phyloP scores from a whole-genome alignment of 768 basidiomycete genomes.

The Cantharellus cinnabarinus region DNA sequence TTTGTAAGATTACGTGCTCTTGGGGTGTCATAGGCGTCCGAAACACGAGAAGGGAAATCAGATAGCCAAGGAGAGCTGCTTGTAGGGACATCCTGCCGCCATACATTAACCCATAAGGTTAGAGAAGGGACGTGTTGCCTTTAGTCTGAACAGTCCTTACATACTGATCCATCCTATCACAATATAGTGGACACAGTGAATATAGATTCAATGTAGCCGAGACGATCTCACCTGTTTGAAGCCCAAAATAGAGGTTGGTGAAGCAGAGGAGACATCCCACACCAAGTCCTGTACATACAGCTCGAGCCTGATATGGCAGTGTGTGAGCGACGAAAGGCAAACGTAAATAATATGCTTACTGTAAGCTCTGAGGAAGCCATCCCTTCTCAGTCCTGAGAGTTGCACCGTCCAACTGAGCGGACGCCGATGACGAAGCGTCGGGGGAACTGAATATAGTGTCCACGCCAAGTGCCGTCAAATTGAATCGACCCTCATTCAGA shows the following conservation, averaged over 20 bases:
- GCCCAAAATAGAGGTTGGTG: slow-evolving; percentile 75
- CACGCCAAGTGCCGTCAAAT: too few relatives aligned
- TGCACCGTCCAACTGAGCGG: too few relatives aligned
- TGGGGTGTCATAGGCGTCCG: slow-evolving; percentile 55
- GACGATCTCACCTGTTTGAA: slow-evolving; percentile 42
- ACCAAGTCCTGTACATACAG: too few relatives aligned
- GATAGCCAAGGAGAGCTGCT: slow-evolving; percentile 80
- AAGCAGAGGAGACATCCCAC: slow-evolving; percentile 67
- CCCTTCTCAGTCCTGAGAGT: too few relatives aligned
- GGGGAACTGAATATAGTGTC: too few relatives aligned
- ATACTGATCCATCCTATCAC: slow-evolving; percentile 48
- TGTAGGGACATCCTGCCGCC: slow-evolving; percentile 77
- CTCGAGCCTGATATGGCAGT: too few relatives aligned
- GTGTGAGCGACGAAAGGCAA: too few relatives aligned
- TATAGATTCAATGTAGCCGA: background rate
- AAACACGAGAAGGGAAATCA: slow-evolving; percentile 56
- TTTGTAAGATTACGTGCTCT: slow-evolving; percentile 86
- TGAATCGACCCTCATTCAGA: too few relatives aligned
- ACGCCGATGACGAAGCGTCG: too few relatives aligned
- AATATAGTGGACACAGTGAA: background rate
- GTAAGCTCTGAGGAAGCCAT: too few relatives aligned
- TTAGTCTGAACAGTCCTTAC: slow-evolving; percentile 21
- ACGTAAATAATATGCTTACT: too few relatives aligned
- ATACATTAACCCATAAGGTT: slow-evolving; percentile 11
- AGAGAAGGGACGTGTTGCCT: background rate